Percentiles rank a stretch among this genome's conserved stretches.
Evolutionary conservation across 306 rosid species (phyloP).

Genomic region (Mimosa pudica): DNA sequence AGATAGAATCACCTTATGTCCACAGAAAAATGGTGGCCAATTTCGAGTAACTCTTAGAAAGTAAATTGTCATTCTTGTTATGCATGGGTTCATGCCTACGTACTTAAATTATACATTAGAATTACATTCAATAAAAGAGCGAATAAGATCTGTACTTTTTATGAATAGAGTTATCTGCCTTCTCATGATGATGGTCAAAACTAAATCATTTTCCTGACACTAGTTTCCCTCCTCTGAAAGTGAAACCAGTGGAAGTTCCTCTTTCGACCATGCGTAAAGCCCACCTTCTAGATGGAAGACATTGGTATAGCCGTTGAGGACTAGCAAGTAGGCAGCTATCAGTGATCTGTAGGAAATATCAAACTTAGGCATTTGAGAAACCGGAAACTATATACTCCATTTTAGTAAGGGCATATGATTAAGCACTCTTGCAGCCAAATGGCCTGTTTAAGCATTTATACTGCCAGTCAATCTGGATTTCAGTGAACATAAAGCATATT

Average conservation of each 20-base stretch:
- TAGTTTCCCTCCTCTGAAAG: conserved; percentile 61
- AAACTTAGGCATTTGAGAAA: conserved; percentile 12
- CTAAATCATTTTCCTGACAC: conserved; percentile 27
- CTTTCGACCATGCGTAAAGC: conserved; percentile 80
- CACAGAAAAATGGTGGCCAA: not conserved
- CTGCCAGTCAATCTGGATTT: conserved; percentile 19
- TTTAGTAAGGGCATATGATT: not conserved
- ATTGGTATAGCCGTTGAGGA: conserved; percentile 78
- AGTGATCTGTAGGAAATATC: conserved; percentile 63
- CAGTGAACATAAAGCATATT: not conserved
- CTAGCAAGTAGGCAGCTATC: conserved; percentile 95
- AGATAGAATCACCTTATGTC: no score
- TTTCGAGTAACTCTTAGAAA: conserved; percentile 25
- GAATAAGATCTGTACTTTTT: conserved; percentile 34
- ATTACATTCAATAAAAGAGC: conserved; percentile 30
- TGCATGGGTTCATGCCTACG: conserved; percentile 35
- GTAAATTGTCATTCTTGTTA: conserved; percentile 15
- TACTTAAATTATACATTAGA: conserved; percentile 31
- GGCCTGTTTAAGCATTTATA: not conserved
- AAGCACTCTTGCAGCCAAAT: not conserved
- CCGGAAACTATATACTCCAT: not conserved
- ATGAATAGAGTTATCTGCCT: conserved; percentile 31
- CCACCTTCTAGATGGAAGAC: conserved; percentile 97
- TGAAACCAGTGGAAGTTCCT: conserved; percentile 62
- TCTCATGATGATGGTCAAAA: conserved; percentile 56